A percentile compares a stretch with the other conserved stretches of the same genome.
phyloP scores from a whole-genome alignment of 192 early-diverging fungal species.

The Podila minutissima region DNA sequence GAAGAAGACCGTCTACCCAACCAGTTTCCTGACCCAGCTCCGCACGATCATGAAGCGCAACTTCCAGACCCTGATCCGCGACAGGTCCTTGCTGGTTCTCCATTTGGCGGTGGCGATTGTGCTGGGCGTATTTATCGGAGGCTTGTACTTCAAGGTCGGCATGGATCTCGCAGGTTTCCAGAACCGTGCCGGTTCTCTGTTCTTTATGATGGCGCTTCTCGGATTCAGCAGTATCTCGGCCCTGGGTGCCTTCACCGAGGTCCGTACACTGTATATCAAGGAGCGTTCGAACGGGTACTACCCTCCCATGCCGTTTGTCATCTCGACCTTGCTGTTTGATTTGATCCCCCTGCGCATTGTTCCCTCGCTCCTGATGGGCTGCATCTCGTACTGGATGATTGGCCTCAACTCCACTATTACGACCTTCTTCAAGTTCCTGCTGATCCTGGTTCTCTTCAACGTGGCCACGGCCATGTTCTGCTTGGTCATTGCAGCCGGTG shows the following conservation, averaged over 20 bases:
- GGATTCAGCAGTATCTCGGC: conserved; percentile 76
- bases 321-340: conserved; percentile 75
- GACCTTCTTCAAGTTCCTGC: conserved; percentile 68
- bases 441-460: conserved; percentile 72
- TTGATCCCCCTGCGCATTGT: conserved; percentile 74
- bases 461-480: conserved; percentile 69
- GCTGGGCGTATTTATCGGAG: conserved; percentile 71
- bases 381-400: conserved; percentile 78
- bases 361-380: conserved; percentile 70
- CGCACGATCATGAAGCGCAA: conserved; percentile 55
- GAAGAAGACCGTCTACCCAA: conserved; percentile 28
- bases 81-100: conserved; percentile 57
- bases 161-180: conserved; percentile 73
- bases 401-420: conserved; percentile 57
- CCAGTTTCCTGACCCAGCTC: conserved; percentile 66
- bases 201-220: conserved; percentile 75
- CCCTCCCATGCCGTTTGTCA: conserved; percentile 56
- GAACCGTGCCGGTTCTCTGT: conserved; percentile 75
- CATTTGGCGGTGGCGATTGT: conserved; percentile 64
- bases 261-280: conserved; percentile 56
- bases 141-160: conserved; percentile 70
- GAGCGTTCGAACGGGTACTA: conserved; percentile 64
- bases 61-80: conserved; percentile 55
- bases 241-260: conserved; percentile 63
- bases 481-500: conserved; percentile 63